These are phyloP conservation scores for Physaria fendleri DNA, from an alignment of 345 rosid genomes.

Conservation along the genomic window DNA sequence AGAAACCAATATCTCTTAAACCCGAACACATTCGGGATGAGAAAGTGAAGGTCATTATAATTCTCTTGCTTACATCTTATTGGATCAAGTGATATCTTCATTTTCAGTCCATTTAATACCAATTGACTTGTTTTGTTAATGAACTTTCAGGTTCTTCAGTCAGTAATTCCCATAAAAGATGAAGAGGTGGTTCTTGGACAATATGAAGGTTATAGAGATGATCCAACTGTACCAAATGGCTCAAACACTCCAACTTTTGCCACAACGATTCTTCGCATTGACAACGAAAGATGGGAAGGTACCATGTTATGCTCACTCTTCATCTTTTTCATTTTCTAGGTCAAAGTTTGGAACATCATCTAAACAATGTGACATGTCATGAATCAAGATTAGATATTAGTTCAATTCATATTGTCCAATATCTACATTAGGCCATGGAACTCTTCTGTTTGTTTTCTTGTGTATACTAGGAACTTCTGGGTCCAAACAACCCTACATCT, in stretches of 20 bases:
- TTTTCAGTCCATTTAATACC: neutral
- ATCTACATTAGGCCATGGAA: neutral
- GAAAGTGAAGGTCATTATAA: constrained; percentile 80
- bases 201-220: constrained; percentile 83
- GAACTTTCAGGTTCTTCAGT: constrained; percentile 77
- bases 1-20: constrained; percentile 92
- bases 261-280: constrained; percentile 65
- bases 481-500: too few species aligned
- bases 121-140: constrained; percentile 14
- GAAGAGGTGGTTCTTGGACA: constrained; percentile 98
- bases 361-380: neutral
- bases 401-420: neutral
- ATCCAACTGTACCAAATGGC: constrained; percentile 87
- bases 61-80: neutral
- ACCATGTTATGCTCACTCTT: neutral
- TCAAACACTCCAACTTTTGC: constrained; percentile 98
- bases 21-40: constrained; percentile 98
- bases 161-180: constrained; percentile 81
- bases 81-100: neutral
- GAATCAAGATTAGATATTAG: neutral
- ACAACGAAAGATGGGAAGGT: constrained; percentile 99
- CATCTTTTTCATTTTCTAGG: constrained; percentile 2
- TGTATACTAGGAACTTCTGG: too few species aligned
- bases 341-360: neutral
- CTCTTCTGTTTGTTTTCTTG: neutral